A percentile compares a stretch with the other conserved stretches of the same genome.
Evolutionary conservation across 805 yeast genomes (phyloP).

Genomic region (Wickerhamiella bombiphila): DNA sequence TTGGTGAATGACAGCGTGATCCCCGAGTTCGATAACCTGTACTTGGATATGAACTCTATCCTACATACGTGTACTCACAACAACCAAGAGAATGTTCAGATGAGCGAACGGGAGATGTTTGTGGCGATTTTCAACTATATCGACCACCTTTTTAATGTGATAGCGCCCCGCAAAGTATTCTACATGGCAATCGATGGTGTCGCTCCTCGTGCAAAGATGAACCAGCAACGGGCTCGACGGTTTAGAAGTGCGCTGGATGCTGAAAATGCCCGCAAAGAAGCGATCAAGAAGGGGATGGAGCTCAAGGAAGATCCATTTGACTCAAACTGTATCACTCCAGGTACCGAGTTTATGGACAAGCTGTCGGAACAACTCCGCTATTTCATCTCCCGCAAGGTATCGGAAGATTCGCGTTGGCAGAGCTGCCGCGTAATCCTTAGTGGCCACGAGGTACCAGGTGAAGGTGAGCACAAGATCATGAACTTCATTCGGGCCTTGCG

Average conservation of each 20-base stretch:
- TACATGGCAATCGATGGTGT: slow-evolving; percentile 98
- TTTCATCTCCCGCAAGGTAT: slow-evolving; percentile 74
- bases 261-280: slow-evolving; percentile 60
- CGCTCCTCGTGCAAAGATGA: slow-evolving; percentile 97
- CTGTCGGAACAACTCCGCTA: slow-evolving; percentile 69
- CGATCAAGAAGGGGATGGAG: slow-evolving; percentile 54
- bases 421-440: slow-evolving; percentile 60
- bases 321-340: slow-evolving; percentile 88
- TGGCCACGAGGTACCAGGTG: slow-evolving; percentile 97
- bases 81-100: slow-evolving; percentile 44
- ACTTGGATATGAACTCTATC: slow-evolving; percentile 95
- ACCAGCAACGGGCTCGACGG: slow-evolving; percentile 92
- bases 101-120: slow-evolving; percentile 84
- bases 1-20: slow-evolving; percentile 64
- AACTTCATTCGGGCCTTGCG: slow-evolving; percentile 69
- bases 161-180: slow-evolving; percentile 72
- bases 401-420: slow-evolving; percentile 80
- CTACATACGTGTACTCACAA: slow-evolving; percentile 84
- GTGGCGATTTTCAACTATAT: slow-evolving; percentile 87
- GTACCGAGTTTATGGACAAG: slow-evolving; percentile 91
- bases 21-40: slow-evolving; percentile 89
- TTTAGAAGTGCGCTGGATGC: slow-evolving; percentile 91
- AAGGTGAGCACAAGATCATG: slow-evolving; percentile 97
- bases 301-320: slow-evolving; percentile 76
- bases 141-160: slow-evolving; percentile 79